Percentiles rank a stretch among this genome's conserved stretches.
phyloP scores from a whole-genome alignment of 768 basidiomycete species.

The Amanita polypyramis region DNA sequence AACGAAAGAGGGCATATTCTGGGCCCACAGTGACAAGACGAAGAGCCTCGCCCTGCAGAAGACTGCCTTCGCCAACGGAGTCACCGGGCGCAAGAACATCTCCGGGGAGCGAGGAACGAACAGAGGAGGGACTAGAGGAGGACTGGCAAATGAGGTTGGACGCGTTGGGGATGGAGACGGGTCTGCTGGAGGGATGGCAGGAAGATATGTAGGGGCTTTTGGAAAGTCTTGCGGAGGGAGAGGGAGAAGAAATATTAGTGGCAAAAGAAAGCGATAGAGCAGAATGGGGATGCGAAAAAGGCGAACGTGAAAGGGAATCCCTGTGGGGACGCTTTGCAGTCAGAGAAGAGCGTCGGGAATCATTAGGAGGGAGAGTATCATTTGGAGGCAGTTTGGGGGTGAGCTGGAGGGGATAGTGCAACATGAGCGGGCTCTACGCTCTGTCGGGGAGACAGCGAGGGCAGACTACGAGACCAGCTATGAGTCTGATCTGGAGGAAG shows the following conservation, averaged over 20 bases:
- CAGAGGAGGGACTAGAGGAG: constrained; percentile 24
- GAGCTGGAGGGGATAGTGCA: constrained; percentile 44
- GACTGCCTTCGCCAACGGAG: constrained; percentile 55
- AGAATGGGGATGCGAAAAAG: background rate
- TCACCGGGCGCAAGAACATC: constrained; percentile 70
- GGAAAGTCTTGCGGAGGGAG: constrained; percentile 23
- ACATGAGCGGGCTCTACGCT: constrained; percentile 33
- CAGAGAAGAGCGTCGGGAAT: constrained; percentile 14
- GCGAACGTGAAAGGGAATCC: constrained; percentile 22
- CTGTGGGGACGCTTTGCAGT: constrained; percentile 8
- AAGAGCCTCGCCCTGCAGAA: constrained; percentile 57
- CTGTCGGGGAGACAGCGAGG: constrained; percentile 14
- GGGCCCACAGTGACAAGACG: constrained; percentile 42
- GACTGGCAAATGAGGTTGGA: constrained; percentile 16
- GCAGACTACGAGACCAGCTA: constrained; percentile 51
- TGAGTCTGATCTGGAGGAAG: constrained; percentile 36
- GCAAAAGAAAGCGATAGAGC: constrained; percentile 15
- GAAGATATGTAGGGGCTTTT: constrained; percentile 28
- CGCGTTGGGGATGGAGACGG: constrained; percentile 18
- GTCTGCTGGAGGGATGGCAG: constrained; percentile 21
- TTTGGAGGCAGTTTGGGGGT: constrained; percentile 16
- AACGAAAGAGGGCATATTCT: constrained; percentile 20
- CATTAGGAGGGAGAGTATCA: constrained; percentile 10
- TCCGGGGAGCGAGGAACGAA: constrained; percentile 31
- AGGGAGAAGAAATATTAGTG: constrained; percentile 22